Base-by-base conservation (phyloP, 352 stramenopile species). In the Globisporangium yorkense region DNA sequence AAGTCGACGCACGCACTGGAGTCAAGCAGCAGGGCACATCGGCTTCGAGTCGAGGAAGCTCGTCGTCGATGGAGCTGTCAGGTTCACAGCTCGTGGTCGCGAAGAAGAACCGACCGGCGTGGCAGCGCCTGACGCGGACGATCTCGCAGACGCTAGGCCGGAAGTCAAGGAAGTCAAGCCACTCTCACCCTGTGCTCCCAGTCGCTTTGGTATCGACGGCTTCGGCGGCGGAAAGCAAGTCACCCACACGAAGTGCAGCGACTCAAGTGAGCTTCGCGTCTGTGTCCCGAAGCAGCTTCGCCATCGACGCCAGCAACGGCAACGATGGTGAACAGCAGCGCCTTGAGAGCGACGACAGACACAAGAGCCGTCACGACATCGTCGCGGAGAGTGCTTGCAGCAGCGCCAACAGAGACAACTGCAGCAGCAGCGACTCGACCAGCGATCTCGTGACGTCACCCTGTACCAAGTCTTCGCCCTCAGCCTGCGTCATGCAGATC, bases 61-160 rank as follows among this genome's bases (percentile, higher is more conserved):
- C n/a, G 9, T 7, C n/a, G 9, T 21, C 43, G 18, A 33, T 13
- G 6, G 27, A 40, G 5, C 27, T 16, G 7, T 27, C 16, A 15
- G 35, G 8, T 27, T 52, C 47, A 7, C 16, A 52, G 8, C 16
- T 37, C 47, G 27, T 12, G 5, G 45, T 35, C 45, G 45, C 31
- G 40, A 35, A 10, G 3, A 53, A 49, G n/a, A 35, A 52, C 8
- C 40, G 15, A 41, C 50, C 57, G 13, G 50, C 49, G 21, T 63
- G 57, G 57, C 50, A 63, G 50, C 57, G 50, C n/a, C 27, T 63
- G 50, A 54, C 57, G 5, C 37, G 50, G 35, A 54, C 40, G 24
- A 57, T 63, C 44, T 55, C 51, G 18, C 52, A 56, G 41, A 49
- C 54, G 12, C 51, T 53, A n/a, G 41, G 54, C 37, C 31, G 8